phyloP scores from a whole-genome alignment of 78 protist genomes.

The Polysphondylium violaceum region DNA sequence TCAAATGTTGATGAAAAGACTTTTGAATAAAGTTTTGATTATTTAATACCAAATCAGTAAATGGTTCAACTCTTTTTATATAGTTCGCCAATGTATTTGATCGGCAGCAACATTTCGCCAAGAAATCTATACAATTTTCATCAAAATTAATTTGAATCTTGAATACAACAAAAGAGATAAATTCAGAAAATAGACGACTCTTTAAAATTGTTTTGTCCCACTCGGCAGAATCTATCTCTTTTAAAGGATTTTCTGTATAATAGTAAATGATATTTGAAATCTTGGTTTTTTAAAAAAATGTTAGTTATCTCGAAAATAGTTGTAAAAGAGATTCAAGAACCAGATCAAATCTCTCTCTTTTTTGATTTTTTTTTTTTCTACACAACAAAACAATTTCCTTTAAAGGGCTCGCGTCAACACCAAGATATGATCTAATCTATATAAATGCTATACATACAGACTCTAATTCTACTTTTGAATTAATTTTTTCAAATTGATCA shows the following conservation, averaged over 20 bases:
- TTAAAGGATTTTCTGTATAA: constrained; percentile 17
- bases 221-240: background rate
- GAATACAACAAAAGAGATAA: background rate
- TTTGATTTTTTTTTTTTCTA: too few species aligned
- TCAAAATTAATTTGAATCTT: background rate
- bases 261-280: constrained; percentile 15
- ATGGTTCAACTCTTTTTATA: constrained; percentile 25
- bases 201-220: constrained; percentile 6
- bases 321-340: background rate
- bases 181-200: constrained; percentile 18
- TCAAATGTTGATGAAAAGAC: background rate
- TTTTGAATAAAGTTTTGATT: background rate
- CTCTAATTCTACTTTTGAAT: constrained; percentile 27
- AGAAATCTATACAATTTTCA: background rate
- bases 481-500: constrained; percentile 23
- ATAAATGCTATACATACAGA: constrained; percentile 9
- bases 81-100: constrained; percentile 12
- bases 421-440: too few species aligned
- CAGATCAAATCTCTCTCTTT: background rate
- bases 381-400: too few species aligned
- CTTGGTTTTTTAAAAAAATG: background rate
- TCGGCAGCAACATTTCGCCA: background rate
- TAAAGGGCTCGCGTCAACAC: too few species aligned
- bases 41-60: background rate
- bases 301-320: background rate